Conservation (phyloP, 2,329 filamentous ascomycete genomes). For the Colletotrichum gigasporum region DNA sequence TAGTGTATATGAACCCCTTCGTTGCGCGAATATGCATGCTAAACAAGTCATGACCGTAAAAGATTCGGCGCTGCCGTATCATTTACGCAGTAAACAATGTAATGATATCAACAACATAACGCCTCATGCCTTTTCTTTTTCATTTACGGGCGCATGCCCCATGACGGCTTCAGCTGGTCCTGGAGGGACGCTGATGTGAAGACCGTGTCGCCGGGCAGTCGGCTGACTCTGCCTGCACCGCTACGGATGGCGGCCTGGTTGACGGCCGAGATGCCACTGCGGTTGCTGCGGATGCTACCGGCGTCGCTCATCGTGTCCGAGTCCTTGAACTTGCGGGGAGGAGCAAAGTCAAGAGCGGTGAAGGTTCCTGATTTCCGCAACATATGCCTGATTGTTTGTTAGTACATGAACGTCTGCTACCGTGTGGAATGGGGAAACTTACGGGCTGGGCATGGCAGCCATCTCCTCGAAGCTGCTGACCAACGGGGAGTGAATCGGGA, state of each 20-base stretch:
- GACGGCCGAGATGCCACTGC: constrained; percentile 78
- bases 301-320: constrained; percentile 69
- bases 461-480: constrained; percentile 89
- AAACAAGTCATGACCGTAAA: constrained; percentile 28
- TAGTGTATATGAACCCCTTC: constrained; percentile 1
- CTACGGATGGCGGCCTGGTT: constrained; percentile 78
- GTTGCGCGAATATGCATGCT: constrained; percentile 23
- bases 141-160: constrained; percentile 60
- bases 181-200: constrained; percentile 77
- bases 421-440: constrained; percentile 51
- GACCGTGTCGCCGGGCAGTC: constrained; percentile 82
- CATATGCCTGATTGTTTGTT: constrained; percentile 63
- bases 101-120: constrained; percentile 30
- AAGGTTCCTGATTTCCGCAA: constrained; percentile 83
- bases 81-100: constrained; percentile 23
- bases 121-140: background rate
- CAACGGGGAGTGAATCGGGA: constrained; percentile 81
- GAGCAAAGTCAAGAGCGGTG: constrained; percentile 82
- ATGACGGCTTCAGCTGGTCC: constrained; percentile 67
- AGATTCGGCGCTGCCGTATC: constrained; percentile 32
- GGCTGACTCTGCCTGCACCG: constrained; percentile 87
- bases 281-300: constrained; percentile 74
- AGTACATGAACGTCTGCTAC: background rate
- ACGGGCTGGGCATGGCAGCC: constrained; percentile 86
- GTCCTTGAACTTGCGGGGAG: constrained; percentile 78